phyloP scores from a whole-genome alignment of 75 land plant genomes.

The Pinus taeda region DNA sequence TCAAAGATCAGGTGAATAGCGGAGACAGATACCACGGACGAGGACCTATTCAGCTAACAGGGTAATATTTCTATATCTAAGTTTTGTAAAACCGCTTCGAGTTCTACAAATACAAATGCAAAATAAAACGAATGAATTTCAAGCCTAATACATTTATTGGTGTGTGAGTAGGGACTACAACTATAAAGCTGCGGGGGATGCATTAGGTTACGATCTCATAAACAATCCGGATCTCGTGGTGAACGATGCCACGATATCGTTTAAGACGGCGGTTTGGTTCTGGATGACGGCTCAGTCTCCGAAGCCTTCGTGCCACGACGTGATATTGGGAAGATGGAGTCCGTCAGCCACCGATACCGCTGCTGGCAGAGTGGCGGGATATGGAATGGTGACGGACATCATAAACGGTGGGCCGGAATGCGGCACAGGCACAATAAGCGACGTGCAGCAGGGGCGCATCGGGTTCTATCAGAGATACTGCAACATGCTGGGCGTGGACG shows the following conservation, averaged over 20 bases:
- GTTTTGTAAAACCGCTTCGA: no score
- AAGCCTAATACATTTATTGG: no score
- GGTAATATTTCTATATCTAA: no score
- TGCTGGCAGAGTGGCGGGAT: slow-evolving; percentile 46
- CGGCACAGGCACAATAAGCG: slow-evolving; percentile 23
- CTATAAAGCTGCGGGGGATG: slow-evolving; percentile 44
- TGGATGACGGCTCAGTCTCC: slow-evolving; percentile 53
- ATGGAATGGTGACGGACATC: slow-evolving; percentile 59
- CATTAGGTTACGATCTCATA: slow-evolving; percentile 26
- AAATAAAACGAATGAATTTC: not conserved
- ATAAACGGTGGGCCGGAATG: slow-evolving; percentile 67
- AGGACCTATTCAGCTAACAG: no score
- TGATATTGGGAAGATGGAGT: slow-evolving; percentile 46
- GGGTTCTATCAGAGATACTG: slow-evolving; percentile 51
- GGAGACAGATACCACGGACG: no score
- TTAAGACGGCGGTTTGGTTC: slow-evolving; percentile 66
- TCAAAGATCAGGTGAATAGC: no score
- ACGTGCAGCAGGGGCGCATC: slow-evolving; percentile 28
- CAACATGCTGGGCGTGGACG: slow-evolving; percentile 26
- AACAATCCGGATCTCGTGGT: slow-evolving; percentile 48
- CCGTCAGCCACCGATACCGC: slow-evolving; percentile 31
- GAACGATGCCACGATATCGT: slow-evolving; percentile 27
- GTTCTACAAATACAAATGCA: not conserved
- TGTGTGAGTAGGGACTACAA: slow-evolving; percentile 30
- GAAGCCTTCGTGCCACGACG: slow-evolving; percentile 58